phyloP scores from a whole-genome alignment of 176 grass and related monocot species.

The Aegilops bicornis region DNA sequence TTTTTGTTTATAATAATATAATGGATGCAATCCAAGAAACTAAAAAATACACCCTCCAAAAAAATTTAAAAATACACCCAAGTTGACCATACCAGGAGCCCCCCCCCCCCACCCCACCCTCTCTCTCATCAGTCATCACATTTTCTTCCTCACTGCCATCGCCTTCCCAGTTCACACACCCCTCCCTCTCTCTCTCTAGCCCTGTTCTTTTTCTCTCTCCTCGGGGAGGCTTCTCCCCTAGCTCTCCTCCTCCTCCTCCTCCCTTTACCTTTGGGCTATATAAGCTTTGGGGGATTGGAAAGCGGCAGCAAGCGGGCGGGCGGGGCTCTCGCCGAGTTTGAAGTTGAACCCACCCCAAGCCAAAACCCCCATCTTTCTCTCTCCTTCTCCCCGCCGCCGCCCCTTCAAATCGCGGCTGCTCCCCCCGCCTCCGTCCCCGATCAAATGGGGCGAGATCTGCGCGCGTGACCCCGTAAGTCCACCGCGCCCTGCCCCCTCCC shows the following conservation, averaged over 20 bases:
- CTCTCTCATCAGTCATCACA: conserved; percentile 18
- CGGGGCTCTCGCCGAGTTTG: conserved; percentile 31
- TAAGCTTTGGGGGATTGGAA: conserved; percentile 36
- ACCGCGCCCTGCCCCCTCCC: neutral
- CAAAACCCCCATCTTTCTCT: conserved; percentile 26
- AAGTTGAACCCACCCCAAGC: conserved; percentile 12
- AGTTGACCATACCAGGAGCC: conserved; percentile 36
- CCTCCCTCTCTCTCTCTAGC: neutral
- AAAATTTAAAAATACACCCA: conserved; percentile 17
- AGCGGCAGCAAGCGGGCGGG: neutral
- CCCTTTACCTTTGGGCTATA: conserved; percentile 40
- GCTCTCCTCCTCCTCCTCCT: neutral
- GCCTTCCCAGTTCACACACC: neutral
- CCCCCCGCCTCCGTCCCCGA: neutral
- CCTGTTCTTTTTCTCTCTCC: conserved; percentile 34
- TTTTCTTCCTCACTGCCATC: conserved; percentile 46
- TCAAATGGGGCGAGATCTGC: conserved; percentile 54
- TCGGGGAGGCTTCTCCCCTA: conserved; percentile 14
- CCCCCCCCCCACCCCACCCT: neutral
- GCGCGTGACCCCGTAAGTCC: conserved; percentile 31
- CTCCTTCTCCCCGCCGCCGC: conserved; percentile 20
- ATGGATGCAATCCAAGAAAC: conserved; percentile 15
- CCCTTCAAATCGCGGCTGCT: conserved; percentile 1
- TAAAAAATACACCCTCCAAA: neutral
- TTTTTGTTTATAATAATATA: conserved; percentile 39